Evolutionary conservation across 306 rosid species (phyloP), one percentile per base, ranked within the genome.

Genomic region (Sindora glabra): DNA sequence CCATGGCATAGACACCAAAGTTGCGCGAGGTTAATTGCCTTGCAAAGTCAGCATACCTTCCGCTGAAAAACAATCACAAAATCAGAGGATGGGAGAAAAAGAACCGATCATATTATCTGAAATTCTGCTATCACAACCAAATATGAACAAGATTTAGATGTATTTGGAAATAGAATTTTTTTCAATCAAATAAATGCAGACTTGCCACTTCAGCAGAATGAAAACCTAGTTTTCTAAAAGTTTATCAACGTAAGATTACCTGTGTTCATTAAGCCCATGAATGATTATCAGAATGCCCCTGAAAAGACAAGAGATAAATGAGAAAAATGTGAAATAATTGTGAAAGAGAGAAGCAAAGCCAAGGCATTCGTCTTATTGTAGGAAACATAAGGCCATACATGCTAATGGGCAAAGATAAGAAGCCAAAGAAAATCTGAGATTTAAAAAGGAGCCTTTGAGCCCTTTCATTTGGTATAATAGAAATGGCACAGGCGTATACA

Each of bases 1-100:
- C 99, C 90, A 94, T 94, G 50, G 97, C 95, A 80, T 89, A 89
- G 48, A 89, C 95, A 50, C 97, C 97, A 69, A 94, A 89, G 75
- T 86, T 77, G 84, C 79, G 71, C 2, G 88, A 73, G 41, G 88
- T 94, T 59, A 94, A 77, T 26, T 79, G 89, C 74, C 80, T 71
- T 1, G 99, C 97, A 17, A 94, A 94, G n/a, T 74, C 75, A 10
- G 79, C 89, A 69, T 94, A 94, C 74, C 99, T 86, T 71, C 97
- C 99, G 65, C 99, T 94, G 94, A 55, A 81, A 81, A 56, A 78
- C 45, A 54, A 65, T 61, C 33, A 67, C 39, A 1, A 54, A 37
- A 47, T 65, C 50, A 73, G 62, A 70, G n/a, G 11, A 11, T 26
- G 29, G 46, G 3, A 12, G 16, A 46, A 36, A 15, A 8, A 10